Percentiles rank a stretch among this genome's conserved stretches.
Conservation (phyloP, 495 filamentous ascomycete species). For the Talaromyces nanjingensis region DNA sequence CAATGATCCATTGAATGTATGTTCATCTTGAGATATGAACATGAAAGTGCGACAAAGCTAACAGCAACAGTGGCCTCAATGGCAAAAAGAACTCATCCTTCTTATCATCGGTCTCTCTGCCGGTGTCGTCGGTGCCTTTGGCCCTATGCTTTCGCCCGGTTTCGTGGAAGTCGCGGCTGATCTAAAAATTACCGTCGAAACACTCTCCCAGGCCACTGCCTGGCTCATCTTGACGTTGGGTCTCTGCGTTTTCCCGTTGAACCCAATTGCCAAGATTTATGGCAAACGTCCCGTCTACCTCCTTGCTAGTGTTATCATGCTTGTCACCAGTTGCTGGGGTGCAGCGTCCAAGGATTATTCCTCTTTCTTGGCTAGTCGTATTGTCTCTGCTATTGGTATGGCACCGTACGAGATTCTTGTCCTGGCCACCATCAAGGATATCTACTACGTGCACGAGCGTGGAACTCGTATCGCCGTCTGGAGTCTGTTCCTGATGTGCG, state of each 20-base stretch:
- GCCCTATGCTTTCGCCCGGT: slow-evolving; percentile 47
- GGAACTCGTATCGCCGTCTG: slow-evolving; percentile 42
- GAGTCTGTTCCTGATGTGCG: slow-evolving; percentile 34
- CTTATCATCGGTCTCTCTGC: slow-evolving; percentile 46
- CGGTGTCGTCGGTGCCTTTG: slow-evolving; percentile 48
- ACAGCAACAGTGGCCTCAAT: slow-evolving; percentile 32
- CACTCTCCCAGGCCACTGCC: slow-evolving; percentile 33
- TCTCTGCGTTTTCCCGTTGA: slow-evolving; percentile 45
- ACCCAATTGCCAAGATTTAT: slow-evolving; percentile 50
- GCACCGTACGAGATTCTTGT: slow-evolving; percentile 47
- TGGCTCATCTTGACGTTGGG: slow-evolving; percentile 45
- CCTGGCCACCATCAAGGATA: slow-evolving; percentile 44
- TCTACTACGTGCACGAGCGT: slow-evolving; percentile 53
- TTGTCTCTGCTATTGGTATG: slow-evolving; percentile 14
- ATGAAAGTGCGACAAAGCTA: not conserved
- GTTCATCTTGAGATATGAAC: not conserved
- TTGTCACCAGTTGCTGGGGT: slow-evolving; percentile 48
- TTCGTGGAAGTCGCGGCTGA: slow-evolving; percentile 38
- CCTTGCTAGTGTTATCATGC: slow-evolving; percentile 44
- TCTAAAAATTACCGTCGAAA: slow-evolving; percentile 30
- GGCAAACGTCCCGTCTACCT: slow-evolving; percentile 54
- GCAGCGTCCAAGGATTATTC: slow-evolving; percentile 38
- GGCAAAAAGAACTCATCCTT: slow-evolving; percentile 47
- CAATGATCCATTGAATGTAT: slow-evolving; percentile 45
- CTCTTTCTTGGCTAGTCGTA: slow-evolving; percentile 40